phyloP scores from a whole-genome alignment of 495 filamentous ascomycete genomes.

The Zalerion maritima region DNA sequence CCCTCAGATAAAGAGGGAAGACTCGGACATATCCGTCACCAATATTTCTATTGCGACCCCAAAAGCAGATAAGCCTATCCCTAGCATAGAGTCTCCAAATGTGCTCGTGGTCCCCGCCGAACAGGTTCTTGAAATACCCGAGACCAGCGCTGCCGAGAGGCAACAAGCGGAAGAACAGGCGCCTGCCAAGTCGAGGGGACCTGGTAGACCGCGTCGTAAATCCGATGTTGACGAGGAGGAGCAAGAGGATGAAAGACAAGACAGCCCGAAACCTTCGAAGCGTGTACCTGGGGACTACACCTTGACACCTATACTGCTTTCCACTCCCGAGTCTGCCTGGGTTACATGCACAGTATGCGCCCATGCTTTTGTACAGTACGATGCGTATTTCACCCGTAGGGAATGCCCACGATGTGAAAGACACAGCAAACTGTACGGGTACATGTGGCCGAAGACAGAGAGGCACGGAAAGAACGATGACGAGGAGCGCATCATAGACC shows the following conservation, averaged over 20 bases:
- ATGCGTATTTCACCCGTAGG: constrained; percentile 71
- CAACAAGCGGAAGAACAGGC: constrained; percentile 1
- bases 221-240: constrained; percentile 5
- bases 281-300: constrained; percentile 65
- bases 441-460: constrained; percentile 89
- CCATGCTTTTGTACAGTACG: constrained; percentile 65
- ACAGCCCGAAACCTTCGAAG: constrained; percentile 17
- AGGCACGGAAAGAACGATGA: constrained; percentile 54
- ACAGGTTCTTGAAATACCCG: not conserved
- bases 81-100: too few relatives aligned
- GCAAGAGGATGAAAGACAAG: constrained; percentile 4
- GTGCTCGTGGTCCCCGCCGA: not conserved
- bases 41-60: too few relatives aligned
- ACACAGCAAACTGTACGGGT: constrained; percentile 90
- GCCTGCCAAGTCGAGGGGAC: too few relatives aligned
- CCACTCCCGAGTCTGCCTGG: constrained; percentile 64
- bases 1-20: constrained; percentile 15
- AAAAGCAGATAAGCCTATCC: too few relatives aligned
- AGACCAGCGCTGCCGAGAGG: constrained; percentile 7
- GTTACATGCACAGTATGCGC: constrained; percentile 75
- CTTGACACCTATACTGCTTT: constrained; percentile 55
- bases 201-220: constrained; percentile 1
- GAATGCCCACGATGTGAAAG: constrained; percentile 88
- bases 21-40: constrained; percentile 9
- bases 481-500: constrained; percentile 63